phyloP scores from a whole-genome alignment of 352 stramenopile genomes.

The Globisporangium nodosum region DNA sequence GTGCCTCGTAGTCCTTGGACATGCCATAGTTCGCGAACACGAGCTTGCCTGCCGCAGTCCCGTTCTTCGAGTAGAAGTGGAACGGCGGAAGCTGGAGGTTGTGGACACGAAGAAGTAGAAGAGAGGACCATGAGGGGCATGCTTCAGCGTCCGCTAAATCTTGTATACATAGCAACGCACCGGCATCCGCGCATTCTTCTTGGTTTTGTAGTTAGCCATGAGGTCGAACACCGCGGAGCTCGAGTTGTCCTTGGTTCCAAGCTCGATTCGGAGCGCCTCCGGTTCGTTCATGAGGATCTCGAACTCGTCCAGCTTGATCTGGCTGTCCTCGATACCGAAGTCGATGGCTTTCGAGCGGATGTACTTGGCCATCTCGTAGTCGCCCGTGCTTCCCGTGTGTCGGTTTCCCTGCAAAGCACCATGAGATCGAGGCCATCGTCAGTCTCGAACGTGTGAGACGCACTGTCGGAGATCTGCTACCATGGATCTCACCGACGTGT shows the following conservation, averaged over 20 bases:
- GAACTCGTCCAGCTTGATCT: conserved; percentile 80
- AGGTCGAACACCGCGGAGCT: conserved; percentile 18
- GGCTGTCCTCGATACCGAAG: conserved; percentile 68
- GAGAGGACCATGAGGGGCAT: neutral
- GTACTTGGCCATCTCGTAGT: conserved; percentile 74
- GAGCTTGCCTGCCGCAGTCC: conserved; percentile 41
- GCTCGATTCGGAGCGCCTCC: conserved; percentile 45
- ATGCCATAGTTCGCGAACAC: conserved; percentile 78
- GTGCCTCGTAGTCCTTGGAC: conserved; percentile 56
- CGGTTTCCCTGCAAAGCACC: conserved; percentile 25
- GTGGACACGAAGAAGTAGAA: neutral
- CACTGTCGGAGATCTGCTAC: neutral
- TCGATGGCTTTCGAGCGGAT: conserved; percentile 65
- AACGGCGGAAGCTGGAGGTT: conserved; percentile 42
- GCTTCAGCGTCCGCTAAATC: neutral
- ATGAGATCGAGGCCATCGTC: neutral
- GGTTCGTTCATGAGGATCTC: conserved; percentile 76
- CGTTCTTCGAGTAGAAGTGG: conserved; percentile 82
- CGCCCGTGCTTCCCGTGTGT: conserved; percentile 54
- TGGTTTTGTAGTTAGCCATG: conserved; percentile 24
- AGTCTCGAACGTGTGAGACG: neutral
- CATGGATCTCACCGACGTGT: conserved; percentile 37
- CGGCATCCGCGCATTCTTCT: conserved; percentile 26
- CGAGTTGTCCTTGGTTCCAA: conserved; percentile 14
- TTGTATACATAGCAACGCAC: conserved; percentile 11